Conservation (phyloP, 805 yeast genomes). For the Jamesozyma jinghongensis region DNA sequence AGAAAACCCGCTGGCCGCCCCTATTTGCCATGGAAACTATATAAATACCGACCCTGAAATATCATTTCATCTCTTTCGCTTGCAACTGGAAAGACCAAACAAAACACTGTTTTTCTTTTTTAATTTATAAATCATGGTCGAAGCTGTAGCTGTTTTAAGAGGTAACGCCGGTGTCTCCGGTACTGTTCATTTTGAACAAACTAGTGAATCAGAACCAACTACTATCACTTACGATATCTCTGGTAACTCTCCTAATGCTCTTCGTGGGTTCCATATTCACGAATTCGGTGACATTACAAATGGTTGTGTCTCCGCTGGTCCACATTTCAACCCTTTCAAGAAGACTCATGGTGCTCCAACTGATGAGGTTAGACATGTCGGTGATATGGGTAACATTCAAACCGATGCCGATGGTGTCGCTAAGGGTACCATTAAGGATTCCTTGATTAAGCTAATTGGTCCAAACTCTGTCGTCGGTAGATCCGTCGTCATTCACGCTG, state of each 20-base stretch:
- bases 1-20: too few relatives aligned
- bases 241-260: constrained; percentile 82
- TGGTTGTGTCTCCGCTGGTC: constrained; percentile 98
- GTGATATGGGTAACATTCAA: constrained; percentile 91
- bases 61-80: too few relatives aligned
- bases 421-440: constrained; percentile 78
- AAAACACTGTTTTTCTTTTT: too few relatives aligned
- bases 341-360: constrained; percentile 90
- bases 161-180: constrained; percentile 92
- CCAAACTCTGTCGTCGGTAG: constrained; percentile 85
- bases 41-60: too few relatives aligned
- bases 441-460: constrained; percentile 72
- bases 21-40: too few relatives aligned
- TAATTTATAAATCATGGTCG: constrained; percentile 26
- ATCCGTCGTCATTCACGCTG: constrained; percentile 90
- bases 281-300: constrained; percentile 94
- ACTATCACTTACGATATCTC: constrained; percentile 78
- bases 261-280: constrained; percentile 97
- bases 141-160: constrained; percentile 85
- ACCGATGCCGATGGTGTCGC: constrained; percentile 87
- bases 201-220: constrained; percentile 70
- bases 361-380: constrained; percentile 41
- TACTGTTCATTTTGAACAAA: constrained; percentile 78
- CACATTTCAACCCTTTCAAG: constrained; percentile 88
- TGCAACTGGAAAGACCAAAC: too few relatives aligned